Base-by-base conservation (phyloP, 2,329 filamentous ascomycete species). In the Fusarium torulosum region DNA sequence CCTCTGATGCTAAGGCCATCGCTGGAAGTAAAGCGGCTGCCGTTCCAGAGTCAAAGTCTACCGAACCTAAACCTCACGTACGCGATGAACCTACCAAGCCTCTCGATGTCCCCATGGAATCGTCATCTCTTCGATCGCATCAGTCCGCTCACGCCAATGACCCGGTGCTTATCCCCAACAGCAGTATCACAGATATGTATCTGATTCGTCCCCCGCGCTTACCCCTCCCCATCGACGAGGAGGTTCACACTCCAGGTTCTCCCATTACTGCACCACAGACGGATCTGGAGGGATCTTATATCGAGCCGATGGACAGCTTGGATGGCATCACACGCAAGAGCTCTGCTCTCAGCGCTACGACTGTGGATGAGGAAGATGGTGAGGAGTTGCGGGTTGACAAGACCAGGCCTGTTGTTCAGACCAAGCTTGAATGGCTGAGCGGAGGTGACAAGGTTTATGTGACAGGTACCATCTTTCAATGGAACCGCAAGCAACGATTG, bases 391-490 rank as follows among this genome's bases (percentile, higher is more conserved):
- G 90, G 38, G 88, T 92, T 33, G 90, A 92, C 73, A 91, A 90
- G 78, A 89, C 88, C 19, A 87, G 90, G 65, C 91, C 91, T 38
- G 92, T 92, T 9, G 92, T 98, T 41, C 92, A 93, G 3, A 97
- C 93, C 3, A 83, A 87, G 59, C 88, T 99, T 59, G 92, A 96
- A 79, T 99, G 96, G 96, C 87, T 86, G 69, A 86, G 88, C 10
- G 88, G 89, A 52, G 94, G 92, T 59, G 92, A 97, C 59, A 96
- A 94, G 79, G 89, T 98, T 67, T 99, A 97, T 78, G 94, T 99
- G 44, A 99, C 96, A 1, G 95, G 95, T 69, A 98, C 96, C 20
- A 97, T 98, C 76, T 96, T 97, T 73, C 92, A 95, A 77, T 99
- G 96, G 96, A 94, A 96, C 80, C 91, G 91, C 77, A 98, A 98